Percentiles rank a stretch among this genome's conserved stretches.
Conservation (phyloP, 805 yeast genomes). For the Cyberlindnera euphorbiiphila region DNA sequence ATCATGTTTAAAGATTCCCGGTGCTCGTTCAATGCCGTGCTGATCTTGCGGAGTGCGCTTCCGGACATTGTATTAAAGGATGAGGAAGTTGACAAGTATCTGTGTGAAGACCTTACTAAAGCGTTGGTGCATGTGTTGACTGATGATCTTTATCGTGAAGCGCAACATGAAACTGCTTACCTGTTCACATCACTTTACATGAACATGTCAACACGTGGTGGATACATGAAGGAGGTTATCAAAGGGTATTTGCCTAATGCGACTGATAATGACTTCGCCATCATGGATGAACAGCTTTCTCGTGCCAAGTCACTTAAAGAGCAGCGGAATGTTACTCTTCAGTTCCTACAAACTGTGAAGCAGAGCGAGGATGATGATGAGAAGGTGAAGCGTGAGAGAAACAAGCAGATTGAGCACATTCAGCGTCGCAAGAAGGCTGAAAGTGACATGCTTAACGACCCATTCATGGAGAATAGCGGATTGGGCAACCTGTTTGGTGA, state of each 20-base stretch:
- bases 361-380: slow-evolving; percentile 42
- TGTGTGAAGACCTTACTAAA: slow-evolving; percentile 59
- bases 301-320: slow-evolving; percentile 69
- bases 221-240: slow-evolving; percentile 61
- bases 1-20: slow-evolving; percentile 84
- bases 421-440: slow-evolving; percentile 44
- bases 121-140: slow-evolving; percentile 62
- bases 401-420: slow-evolving; percentile 50
- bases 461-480: slow-evolving; percentile 67
- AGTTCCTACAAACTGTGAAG: slow-evolving; percentile 64
- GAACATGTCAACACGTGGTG: slow-evolving; percentile 63
- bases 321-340: slow-evolving; percentile 75
- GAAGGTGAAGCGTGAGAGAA: slow-evolving; percentile 43
- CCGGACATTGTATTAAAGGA: slow-evolving; percentile 65
- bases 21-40: slow-evolving; percentile 86
- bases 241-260: slow-evolving; percentile 52
- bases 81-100: slow-evolving; percentile 66
- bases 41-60: slow-evolving; percentile 71
- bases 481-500: slow-evolving; percentile 55
- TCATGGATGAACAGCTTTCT: slow-evolving; percentile 60
- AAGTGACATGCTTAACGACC: slow-evolving; percentile 64
- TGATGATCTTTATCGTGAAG: slow-evolving; percentile 77
- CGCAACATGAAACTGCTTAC: slow-evolving; percentile 89
- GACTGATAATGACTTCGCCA: slow-evolving; percentile 51
- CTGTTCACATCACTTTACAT: slow-evolving; percentile 78